A percentile compares a stretch with the other conserved stretches of the same genome.
These are phyloP conservation scores for Rostrohypoxylon terebratum DNA, from an alignment of 495 filamentous ascomycete species.

Conservation along the genomic window DNA sequence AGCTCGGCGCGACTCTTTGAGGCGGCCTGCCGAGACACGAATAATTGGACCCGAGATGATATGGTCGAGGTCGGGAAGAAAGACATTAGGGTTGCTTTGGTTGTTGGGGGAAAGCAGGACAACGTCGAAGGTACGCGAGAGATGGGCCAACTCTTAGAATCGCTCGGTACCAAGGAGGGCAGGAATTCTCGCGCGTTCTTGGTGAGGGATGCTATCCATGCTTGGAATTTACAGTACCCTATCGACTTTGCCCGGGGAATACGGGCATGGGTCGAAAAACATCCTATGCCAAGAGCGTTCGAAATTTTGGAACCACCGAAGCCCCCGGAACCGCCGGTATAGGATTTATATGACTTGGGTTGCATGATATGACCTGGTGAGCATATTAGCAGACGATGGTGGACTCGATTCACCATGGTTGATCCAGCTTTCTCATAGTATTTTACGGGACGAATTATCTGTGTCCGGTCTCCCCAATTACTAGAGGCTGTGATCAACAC, in stretches of 20 bases:
- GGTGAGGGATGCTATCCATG: constrained; percentile 51
- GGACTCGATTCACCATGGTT: not conserved
- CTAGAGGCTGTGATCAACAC: no score
- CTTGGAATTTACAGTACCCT: constrained; percentile 54
- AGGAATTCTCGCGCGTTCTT: constrained; percentile 44
- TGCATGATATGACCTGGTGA: not conserved
- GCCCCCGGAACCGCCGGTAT: not conserved
- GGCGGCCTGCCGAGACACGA: constrained; percentile 7
- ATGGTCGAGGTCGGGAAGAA: constrained; percentile 41
- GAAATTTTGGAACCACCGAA: constrained; percentile 31
- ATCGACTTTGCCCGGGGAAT: constrained; percentile 50
- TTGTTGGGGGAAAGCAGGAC: constrained; percentile 50
- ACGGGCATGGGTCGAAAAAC: constrained; percentile 50
- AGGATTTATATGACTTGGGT: not conserved
- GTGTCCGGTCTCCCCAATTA: no score
- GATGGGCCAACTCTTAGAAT: constrained; percentile 42
- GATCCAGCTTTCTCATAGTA: not conserved
- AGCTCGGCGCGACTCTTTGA: constrained; percentile 28
- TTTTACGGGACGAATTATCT: no score
- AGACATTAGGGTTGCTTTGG: constrained; percentile 42
- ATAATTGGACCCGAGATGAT: constrained; percentile 33
- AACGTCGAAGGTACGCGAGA: constrained; percentile 43
- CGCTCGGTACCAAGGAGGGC: constrained; percentile 33
- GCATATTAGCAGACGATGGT: not conserved
- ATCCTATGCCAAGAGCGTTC: constrained; percentile 44